Conservation (phyloP, 2,329 filamentous ascomycete species). For the Verticillium albo-atrum region DNA sequence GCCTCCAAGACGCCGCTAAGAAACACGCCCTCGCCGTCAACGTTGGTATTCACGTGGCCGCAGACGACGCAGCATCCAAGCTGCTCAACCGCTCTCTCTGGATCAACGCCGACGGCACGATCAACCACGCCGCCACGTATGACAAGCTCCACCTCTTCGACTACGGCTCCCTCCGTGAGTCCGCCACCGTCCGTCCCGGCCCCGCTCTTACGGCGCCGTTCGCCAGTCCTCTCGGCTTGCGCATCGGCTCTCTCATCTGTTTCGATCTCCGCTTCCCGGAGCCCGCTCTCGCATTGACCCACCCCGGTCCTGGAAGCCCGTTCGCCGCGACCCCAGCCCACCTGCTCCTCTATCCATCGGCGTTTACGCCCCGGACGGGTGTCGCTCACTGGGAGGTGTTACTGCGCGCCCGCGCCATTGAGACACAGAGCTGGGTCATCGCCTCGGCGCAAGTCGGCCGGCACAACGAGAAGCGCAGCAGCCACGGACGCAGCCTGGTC, state of each 20-base stretch:
- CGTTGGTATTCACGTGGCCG: constrained; percentile 77
- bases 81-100: constrained; percentile 51
- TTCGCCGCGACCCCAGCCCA: constrained; percentile 49
- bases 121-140: constrained; percentile 50
- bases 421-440: constrained; percentile 82
- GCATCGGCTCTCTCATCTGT: constrained; percentile 77
- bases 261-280: constrained; percentile 89
- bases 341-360: constrained; percentile 80
- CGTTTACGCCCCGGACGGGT: constrained; percentile 85
- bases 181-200: constrained; percentile 63
- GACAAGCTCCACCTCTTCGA: constrained; percentile 94
- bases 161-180: constrained; percentile 46
- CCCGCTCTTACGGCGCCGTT: constrained; percentile 63
- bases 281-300: constrained; percentile 61
- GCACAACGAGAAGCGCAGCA: constrained; percentile 70
- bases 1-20: constrained; percentile 65
- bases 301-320: constrained; percentile 23
- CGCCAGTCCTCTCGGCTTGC: constrained; percentile 61
- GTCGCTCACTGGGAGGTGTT: constrained; percentile 81
- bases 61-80: constrained; percentile 24
- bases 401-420: constrained; percentile 76
- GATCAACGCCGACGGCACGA: constrained; percentile 38
- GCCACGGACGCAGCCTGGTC: constrained; percentile 83
- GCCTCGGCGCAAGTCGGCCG: constrained; percentile 78
- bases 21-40: constrained; percentile 66